These are phyloP conservation scores for Lactarius vividus DNA, from an alignment of 768 basidiomycete species.

Conservation along the genomic window DNA sequence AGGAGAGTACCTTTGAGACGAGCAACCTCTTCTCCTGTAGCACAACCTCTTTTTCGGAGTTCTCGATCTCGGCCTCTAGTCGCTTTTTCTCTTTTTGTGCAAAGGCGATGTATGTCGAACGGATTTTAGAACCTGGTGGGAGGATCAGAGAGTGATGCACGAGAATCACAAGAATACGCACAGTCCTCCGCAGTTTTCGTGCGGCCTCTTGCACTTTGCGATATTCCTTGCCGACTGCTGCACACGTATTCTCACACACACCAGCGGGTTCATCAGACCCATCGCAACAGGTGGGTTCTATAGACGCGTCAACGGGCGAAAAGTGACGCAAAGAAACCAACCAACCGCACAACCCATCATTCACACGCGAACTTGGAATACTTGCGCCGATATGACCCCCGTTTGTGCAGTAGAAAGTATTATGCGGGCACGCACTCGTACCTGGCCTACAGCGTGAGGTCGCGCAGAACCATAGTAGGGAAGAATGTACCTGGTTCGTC, in stretches of 20 bases:
- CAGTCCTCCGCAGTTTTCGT: slow-evolving; percentile 75
- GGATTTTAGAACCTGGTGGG: slow-evolving; percentile 83
- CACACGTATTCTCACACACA: slow-evolving; percentile 75
- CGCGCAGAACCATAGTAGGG: not conserved
- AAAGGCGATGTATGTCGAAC: slow-evolving; percentile 80
- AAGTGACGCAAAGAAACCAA: slow-evolving; percentile 9
- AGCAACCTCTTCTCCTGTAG: slow-evolving; percentile 67
- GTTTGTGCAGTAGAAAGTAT: slow-evolving; percentile 81
- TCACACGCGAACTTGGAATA: slow-evolving; percentile 80
- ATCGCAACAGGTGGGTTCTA: slow-evolving; percentile 92
- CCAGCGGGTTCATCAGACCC: slow-evolving; percentile 89
- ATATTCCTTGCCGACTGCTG: slow-evolving; percentile 68
- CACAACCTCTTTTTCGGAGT: slow-evolving; percentile 55
- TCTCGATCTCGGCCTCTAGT: slow-evolving; percentile 60
- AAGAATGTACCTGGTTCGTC: slow-evolving; percentile 78
- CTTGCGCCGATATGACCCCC: slow-evolving; percentile 80
- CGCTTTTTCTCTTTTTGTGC: slow-evolving; percentile 89
- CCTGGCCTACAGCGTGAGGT: slow-evolving; percentile 43
- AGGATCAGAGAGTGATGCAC: not conserved
- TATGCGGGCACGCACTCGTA: slow-evolving; percentile 79
- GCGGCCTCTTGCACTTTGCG: slow-evolving; percentile 69
- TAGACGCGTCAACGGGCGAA: slow-evolving; percentile 24
- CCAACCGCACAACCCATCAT: slow-evolving; percentile 91
- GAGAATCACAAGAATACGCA: slow-evolving; percentile 36
- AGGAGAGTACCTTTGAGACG: slow-evolving; percentile 58